Percentiles rank a stretch among this genome's conserved stretches.
phyloP scores from a whole-genome alignment of 768 basidiomycete genomes.

The Sporobolomyces pararoseus region DNA sequence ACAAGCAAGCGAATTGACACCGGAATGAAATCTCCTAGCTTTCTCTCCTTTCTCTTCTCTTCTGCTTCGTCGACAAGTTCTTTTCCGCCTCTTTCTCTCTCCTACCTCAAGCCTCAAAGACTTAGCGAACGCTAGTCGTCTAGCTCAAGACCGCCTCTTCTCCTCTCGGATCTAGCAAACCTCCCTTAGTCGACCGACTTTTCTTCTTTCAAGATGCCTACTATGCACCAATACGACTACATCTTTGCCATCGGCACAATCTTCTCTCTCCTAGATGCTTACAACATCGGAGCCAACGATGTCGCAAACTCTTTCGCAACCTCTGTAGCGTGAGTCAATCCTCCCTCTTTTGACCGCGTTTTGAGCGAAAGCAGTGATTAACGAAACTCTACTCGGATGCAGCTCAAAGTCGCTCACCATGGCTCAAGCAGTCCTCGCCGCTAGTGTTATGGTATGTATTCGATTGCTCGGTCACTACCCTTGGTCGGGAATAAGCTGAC shows the following conservation, averaged over 20 bases:
- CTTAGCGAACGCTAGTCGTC: background rate
- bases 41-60: background rate
- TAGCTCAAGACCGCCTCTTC: background rate
- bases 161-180: background rate
- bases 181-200: background rate
- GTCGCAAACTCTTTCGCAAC: conserved; percentile 50
- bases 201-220: conserved; percentile 3
- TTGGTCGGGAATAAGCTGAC: too few species aligned
- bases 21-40: background rate
- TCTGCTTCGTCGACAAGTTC: background rate
- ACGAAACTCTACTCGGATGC: conserved; percentile 49
- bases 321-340: background rate
- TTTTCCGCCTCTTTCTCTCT: background rate
- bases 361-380: conserved; percentile 46
- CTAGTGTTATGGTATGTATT: conserved; percentile 43
- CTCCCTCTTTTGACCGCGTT: too few species aligned
- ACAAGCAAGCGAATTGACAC: background rate
- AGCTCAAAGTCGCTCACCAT: conserved; percentile 50
- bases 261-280: conserved; percentile 50
- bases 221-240: conserved; percentile 47
- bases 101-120: background rate
- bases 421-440: conserved; percentile 50
- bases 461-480: too few species aligned
- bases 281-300: conserved; percentile 45
- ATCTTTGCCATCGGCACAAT: conserved; percentile 49